Conservation (phyloP, 805 yeast genomes). For the Ogataea philodendri region DNA sequence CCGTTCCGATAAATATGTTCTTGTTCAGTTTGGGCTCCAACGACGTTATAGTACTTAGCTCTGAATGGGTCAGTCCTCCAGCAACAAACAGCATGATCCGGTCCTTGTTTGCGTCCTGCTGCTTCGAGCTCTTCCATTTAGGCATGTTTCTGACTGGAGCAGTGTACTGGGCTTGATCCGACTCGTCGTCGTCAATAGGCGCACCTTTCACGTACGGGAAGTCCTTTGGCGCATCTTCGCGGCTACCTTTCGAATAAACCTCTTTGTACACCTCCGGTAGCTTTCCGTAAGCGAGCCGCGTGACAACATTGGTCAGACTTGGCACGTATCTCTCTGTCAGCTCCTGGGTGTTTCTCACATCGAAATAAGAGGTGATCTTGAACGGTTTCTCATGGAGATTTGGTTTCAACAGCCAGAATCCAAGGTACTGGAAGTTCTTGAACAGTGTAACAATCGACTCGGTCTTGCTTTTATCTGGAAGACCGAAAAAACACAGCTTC, state of each 20-base stretch:
- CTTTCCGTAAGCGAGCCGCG: conserved; percentile 26
- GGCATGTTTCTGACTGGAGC: conserved; percentile 29
- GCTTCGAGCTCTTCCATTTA: conserved; percentile 32
- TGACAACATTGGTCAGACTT: conserved; percentile 28
- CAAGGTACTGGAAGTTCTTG: conserved; percentile 48
- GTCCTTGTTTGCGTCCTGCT: conserved; percentile 44
- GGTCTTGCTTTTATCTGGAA: conserved; percentile 26
- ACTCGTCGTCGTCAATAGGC: conserved; percentile 27
- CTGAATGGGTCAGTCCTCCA: conserved; percentile 88
- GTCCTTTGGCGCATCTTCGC: conserved; percentile 47
- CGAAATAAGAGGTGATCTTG: conserved; percentile 53
- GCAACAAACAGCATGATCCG: conserved; percentile 76
- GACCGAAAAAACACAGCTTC: conserved; percentile 61
- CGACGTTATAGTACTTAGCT: conserved; percentile 72
- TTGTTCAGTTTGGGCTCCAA: conserved; percentile 58
- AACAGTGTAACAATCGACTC: conserved; percentile 51
- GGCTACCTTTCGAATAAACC: conserved; percentile 11
- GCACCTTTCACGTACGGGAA: conserved; percentile 46
- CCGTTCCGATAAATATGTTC: conserved; percentile 81
- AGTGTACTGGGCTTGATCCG: conserved; percentile 9
- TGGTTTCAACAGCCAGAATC: conserved; percentile 37
- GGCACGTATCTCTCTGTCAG: conserved; percentile 30
- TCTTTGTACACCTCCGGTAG: conserved; percentile 30
- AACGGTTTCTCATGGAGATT: conserved; percentile 42
- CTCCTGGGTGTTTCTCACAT: conserved; percentile 33